These are phyloP conservation scores for Eremothecium sinecaudum DNA, from an alignment of 1,139 yeast species.

Conservation along the genomic window DNA sequence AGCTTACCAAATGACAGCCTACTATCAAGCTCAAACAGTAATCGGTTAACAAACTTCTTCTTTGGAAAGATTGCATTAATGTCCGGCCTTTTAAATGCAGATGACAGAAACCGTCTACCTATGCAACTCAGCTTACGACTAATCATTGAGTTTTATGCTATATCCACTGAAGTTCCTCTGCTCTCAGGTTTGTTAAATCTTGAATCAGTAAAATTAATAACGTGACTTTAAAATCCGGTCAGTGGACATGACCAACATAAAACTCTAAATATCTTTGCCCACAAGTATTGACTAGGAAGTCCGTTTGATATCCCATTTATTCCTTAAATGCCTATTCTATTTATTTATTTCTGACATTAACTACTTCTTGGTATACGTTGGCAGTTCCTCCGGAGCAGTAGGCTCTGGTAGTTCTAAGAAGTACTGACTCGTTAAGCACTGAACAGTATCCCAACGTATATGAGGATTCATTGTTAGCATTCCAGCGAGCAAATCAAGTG, in stretches of 20 bases:
- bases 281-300: too few species aligned
- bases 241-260: too few species aligned
- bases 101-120: background rate
- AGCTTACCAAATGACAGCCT: conserved; percentile 45
- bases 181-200: too few species aligned
- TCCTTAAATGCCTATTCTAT: background rate
- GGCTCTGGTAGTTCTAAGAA: conserved; percentile 72
- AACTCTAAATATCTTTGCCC: too few species aligned
- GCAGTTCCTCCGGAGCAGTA: conserved; percentile 46
- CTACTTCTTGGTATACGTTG: conserved; percentile 35
- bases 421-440: conserved; percentile 58
- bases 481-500: conserved; percentile 63
- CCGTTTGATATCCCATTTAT: too few species aligned
- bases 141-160: too few species aligned
- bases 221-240: too few species aligned
- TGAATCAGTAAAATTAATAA: too few species aligned
- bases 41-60: conserved; percentile 45
- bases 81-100: conserved; percentile 33
- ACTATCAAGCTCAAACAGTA: conserved; percentile 59
- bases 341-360: background rate
- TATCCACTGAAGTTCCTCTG: too few species aligned
- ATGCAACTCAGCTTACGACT: background rate
- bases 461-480: conserved; percentile 76
- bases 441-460: conserved; percentile 55
- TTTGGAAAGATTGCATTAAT: conserved; percentile 48